Percentiles rank a stretch among this genome's conserved stretches.
Conservation (phyloP, 495 filamentous ascomycete species). For the Podospora australis region DNA sequence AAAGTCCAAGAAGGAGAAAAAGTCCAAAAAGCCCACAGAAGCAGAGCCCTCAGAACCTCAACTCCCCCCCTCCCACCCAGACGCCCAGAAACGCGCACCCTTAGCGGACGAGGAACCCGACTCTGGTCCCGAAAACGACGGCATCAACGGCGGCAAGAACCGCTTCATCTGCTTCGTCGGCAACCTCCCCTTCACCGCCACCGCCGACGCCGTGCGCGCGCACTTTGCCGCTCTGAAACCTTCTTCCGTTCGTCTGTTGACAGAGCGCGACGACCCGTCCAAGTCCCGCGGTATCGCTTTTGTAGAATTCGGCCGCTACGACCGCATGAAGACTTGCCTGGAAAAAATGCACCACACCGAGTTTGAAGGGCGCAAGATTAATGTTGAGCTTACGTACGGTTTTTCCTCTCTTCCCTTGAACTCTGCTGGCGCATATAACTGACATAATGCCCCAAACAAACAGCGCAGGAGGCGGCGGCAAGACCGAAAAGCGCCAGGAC, state of each 20-base stretch:
- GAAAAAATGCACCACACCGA: slow-evolving; percentile 79
- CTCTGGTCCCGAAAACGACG: slow-evolving; percentile 11
- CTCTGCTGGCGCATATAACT: background rate
- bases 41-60: slow-evolving; percentile 15
- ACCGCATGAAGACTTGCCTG: slow-evolving; percentile 90
- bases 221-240: slow-evolving; percentile 79
- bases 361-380: slow-evolving; percentile 73
- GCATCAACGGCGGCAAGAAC: slow-evolving; percentile 35
- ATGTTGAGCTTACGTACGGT: slow-evolving; percentile 83
- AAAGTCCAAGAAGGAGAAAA: slow-evolving; percentile 16
- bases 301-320: slow-evolving; percentile 82
- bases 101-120: slow-evolving; percentile 23
- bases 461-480: slow-evolving; percentile 77
- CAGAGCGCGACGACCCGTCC: slow-evolving; percentile 57
- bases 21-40: slow-evolving; percentile 7
- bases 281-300: slow-evolving; percentile 86
- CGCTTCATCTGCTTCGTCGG: slow-evolving; percentile 86
- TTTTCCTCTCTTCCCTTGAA: background rate
- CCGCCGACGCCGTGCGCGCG: slow-evolving; percentile 51
- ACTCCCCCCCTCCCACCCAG: slow-evolving; percentile 1
- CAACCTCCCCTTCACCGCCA: slow-evolving; percentile 86
- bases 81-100: slow-evolving; percentile 6
- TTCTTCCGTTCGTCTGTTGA: slow-evolving; percentile 65
- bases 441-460: background rate
- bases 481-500: slow-evolving; percentile 58